A percentile compares a stretch with the other conserved stretches of the same genome.
Conservation (phyloP, 768 basidiomycete species). For the Pulveroboletus sp. region DNA sequence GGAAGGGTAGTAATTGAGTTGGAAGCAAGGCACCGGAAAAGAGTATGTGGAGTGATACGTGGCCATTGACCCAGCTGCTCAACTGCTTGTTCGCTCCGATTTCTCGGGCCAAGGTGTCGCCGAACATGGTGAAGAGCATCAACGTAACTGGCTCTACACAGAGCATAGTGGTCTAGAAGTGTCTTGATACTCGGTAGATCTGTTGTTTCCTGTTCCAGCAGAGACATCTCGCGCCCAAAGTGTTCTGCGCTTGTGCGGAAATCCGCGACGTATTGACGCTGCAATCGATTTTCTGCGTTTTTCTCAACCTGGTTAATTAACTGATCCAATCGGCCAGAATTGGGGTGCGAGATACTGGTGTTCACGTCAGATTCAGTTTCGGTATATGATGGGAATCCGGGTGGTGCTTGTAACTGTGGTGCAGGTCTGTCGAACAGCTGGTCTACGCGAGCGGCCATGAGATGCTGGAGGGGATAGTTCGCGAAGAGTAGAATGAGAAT, state of each 20-base stretch:
- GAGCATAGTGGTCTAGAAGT: background rate
- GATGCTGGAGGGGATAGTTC: background rate
- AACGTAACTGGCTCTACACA: background rate
- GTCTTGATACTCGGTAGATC: background rate
- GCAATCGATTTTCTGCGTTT: conserved; percentile 1
- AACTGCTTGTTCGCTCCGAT: conserved; percentile 10
- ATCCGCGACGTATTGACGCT: conserved; percentile 2
- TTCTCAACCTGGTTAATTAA: background rate
- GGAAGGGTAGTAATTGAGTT: conserved; percentile 11
- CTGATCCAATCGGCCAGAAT: background rate
- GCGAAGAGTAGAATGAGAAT: conserved; percentile 1
- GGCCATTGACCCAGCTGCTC: conserved; percentile 34
- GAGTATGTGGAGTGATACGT: conserved; percentile 25
- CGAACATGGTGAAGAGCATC: background rate
- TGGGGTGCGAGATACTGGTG: background rate
- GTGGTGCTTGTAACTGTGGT: background rate
- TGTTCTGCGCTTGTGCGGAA: conserved; percentile 6
- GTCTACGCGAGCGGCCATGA: background rate
- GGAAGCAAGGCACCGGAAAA: conserved; percentile 30
- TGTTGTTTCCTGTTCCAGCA: background rate
- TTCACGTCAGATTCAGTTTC: background rate
- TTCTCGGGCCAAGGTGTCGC: conserved; percentile 10
- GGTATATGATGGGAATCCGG: background rate
- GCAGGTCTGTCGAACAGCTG: conserved; percentile 1
- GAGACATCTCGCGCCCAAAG: conserved; percentile 4